Conservation (phyloP, 1,139 yeast species). For the Geotrichum candidum region DNA sequence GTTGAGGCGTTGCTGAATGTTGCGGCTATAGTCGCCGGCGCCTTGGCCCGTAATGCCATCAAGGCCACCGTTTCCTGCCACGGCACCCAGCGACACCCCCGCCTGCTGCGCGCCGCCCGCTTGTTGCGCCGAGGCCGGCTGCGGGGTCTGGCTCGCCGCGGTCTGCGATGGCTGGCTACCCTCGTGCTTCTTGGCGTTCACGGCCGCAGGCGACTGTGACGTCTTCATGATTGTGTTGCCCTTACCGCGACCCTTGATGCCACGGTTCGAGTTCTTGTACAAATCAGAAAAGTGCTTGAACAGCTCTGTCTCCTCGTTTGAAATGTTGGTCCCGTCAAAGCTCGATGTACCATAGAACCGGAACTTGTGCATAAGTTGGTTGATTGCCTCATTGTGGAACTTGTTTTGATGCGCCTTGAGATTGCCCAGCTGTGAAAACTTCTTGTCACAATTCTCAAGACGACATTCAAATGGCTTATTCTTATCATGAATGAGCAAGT, state of each 20-base stretch:
- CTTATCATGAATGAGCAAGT: constrained; percentile 71
- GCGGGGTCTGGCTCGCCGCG: background rate
- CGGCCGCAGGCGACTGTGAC: background rate
- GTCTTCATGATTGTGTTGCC: background rate
- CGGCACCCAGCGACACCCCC: background rate
- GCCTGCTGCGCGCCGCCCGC: background rate
- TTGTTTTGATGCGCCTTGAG: constrained; percentile 90
- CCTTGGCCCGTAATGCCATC: background rate
- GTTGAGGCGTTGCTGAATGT: background rate
- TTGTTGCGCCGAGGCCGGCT: background rate
- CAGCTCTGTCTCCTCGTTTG: constrained; percentile 59
- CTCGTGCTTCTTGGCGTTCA: background rate
- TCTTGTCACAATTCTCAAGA: constrained; percentile 74
- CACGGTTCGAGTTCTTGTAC: constrained; percentile 83
- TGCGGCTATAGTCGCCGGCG: background rate
- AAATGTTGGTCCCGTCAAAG: constrained; percentile 42
- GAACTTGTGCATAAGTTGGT: constrained; percentile 48
- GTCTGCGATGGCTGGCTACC: background rate
- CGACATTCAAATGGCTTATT: constrained; percentile 74
- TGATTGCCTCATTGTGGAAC: constrained; percentile 70
- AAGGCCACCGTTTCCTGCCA: background rate
- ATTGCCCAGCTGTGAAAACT: constrained; percentile 87
- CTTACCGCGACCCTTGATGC: constrained; percentile 85
- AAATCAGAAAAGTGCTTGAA: constrained; percentile 71
- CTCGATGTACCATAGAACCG: constrained; percentile 24